phyloP scores from a whole-genome alignment of 148 eudicot species.

The Camellia sinensis region DNA sequence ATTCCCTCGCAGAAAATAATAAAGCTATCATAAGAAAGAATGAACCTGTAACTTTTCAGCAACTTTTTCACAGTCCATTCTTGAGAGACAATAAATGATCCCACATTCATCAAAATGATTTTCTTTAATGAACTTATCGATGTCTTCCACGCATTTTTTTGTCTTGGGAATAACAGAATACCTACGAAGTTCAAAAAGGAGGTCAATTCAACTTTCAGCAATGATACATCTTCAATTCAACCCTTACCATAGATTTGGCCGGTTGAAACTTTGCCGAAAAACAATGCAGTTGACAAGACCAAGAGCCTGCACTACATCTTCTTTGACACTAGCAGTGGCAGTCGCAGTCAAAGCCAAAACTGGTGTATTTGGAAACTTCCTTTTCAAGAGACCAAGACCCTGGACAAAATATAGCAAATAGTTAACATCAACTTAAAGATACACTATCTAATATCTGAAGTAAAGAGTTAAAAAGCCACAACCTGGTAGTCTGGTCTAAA shows the following conservation, averaged over 20 bases:
- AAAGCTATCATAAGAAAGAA: conserved; percentile 14
- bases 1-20: not conserved
- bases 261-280: conserved; percentile 96
- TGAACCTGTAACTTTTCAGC: conserved; percentile 85
- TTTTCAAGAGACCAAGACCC: conserved; percentile 95
- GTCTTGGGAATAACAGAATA: conserved; percentile 91
- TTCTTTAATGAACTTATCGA: conserved; percentile 65
- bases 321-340: conserved; percentile 94
- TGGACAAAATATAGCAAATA: conserved; percentile 29
- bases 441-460: not conserved
- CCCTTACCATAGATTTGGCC: conserved; percentile 81
- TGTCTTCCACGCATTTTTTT: conserved; percentile 89
- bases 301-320: conserved; percentile 99
- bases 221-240: not conserved
- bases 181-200: conserved; percentile 40
- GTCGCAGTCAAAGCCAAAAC: conserved; percentile 98
- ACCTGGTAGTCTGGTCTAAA: conserved; percentile 99
- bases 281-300: conserved; percentile 89
- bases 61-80: conserved; percentile 97
- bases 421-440: not conserved
- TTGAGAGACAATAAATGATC: conserved; percentile 94
- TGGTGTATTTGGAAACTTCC: conserved; percentile 78
- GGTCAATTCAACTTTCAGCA: conserved; percentile 12
- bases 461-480: conserved; percentile 9
- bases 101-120: conserved; percentile 91